Evolutionary conservation across 2,329 filamentous ascomycete species (phyloP).

Genomic region (Coniella vitis): DNA sequence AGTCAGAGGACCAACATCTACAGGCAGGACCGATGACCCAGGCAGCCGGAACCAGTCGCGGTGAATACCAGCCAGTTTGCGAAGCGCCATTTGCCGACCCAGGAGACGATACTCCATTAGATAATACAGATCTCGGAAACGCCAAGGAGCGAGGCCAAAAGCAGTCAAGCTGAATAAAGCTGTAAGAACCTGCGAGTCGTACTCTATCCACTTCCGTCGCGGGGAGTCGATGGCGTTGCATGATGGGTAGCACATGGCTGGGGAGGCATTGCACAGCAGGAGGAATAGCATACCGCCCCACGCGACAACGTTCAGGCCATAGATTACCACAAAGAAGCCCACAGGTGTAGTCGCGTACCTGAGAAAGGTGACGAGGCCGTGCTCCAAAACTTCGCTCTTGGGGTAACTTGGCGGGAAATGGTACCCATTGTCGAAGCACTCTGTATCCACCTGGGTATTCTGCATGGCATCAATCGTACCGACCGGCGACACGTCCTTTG

Average conservation of each 20-base stretch:
- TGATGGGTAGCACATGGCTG: slow-evolving; percentile 63
- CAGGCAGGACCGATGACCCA: slow-evolving; percentile 54
- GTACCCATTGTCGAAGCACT: slow-evolving; percentile 55
- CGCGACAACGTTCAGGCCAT: slow-evolving; percentile 74
- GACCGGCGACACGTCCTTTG: slow-evolving; percentile 21
- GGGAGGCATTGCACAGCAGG: slow-evolving; percentile 67
- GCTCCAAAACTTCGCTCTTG: slow-evolving; percentile 50
- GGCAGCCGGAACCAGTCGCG: slow-evolving; percentile 67
- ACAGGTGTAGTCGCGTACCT: slow-evolving; percentile 67
- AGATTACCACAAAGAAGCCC: slow-evolving; percentile 71
- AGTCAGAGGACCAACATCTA: slow-evolving; percentile 45
- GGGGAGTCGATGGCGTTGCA: slow-evolving; percentile 71
- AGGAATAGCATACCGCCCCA: slow-evolving; percentile 92
- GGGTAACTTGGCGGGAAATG: slow-evolving; percentile 57
- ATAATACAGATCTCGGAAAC: slow-evolving; percentile 73
- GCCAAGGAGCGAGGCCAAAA: slow-evolving; percentile 79
- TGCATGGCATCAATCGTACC: slow-evolving; percentile 20
- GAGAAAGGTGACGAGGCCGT: slow-evolving; percentile 57
- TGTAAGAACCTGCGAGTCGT: slow-evolving; percentile 76
- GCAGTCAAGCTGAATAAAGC: slow-evolving; percentile 81
- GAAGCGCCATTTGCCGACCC: slow-evolving; percentile 49
- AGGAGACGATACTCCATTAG: slow-evolving; percentile 56
- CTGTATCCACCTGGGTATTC: slow-evolving; percentile 23
- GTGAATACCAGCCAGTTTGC: slow-evolving; percentile 67
- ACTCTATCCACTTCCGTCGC: slow-evolving; percentile 79